Base-by-base conservation (phyloP, 495 filamentous ascomycete species). In the Aspergillus ostianus region DNA sequence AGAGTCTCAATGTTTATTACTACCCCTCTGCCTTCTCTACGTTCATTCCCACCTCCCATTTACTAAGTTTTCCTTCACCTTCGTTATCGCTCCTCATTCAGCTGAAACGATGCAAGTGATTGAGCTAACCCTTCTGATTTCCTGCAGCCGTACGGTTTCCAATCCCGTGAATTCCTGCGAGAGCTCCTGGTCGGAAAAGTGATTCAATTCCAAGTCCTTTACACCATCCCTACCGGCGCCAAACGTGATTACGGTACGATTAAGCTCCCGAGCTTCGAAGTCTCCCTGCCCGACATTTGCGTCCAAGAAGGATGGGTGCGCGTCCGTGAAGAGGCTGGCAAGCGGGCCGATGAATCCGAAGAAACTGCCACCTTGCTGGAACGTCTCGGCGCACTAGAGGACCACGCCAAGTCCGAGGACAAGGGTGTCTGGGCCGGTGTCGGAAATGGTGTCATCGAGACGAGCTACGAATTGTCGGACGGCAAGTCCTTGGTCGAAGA, bases 111-210 rank as follows among this genome's bases (percentile, higher is more conserved):
- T 29, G 6, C 13, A 7, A 20, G n/a, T 15, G 8, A 46, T 53
- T n/a, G 36, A 45, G 49, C 53, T 58, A 55, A 60, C 56, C 32
- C 26, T n/a, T 57, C 50, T 50, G 45, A 10, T 49, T 56, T 19
- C 26, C 19, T 63, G 58, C 57, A 89, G 84, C 84, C 88, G 19
- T 93, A 86, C 64, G 93, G 88, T 45, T 98, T 96, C 73, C 87
- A 92, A 73, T 96, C 95, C 47, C 90, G 95, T 56, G 94, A 99
- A 69, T 93, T 88, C 70, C 83, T 98, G 32, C 86, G 95, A 57
- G 86, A 88, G 51, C 75, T 91, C 47, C 78, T 88, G 9, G 91
- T 99, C 56, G 93, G 93, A 59, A 96, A 96, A 70, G 82, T 86
- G 13, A 76, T 99, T 57, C 87, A 91, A 66, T 96, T 94, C 82